Evolutionary conservation across 257 asterid genomes (phyloP), one percentile per base, ranked within the genome.

Genomic region (Salvia splendens): DNA sequence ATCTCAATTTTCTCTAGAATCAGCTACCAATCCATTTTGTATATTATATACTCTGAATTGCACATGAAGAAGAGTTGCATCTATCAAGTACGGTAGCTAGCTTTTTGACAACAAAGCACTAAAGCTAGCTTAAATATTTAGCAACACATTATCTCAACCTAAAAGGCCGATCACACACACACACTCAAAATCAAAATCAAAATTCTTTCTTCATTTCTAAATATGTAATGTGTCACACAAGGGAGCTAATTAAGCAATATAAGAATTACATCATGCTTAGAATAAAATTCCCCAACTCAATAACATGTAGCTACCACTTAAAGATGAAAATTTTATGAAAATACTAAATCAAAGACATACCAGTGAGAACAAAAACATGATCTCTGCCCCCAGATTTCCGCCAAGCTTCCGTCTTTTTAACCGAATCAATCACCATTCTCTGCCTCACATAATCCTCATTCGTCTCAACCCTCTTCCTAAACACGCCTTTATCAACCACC

Each of bases 371-470:
- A 77, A 89, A 93, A 47, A 88, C 94, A 80, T 93, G 97, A 65
- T 93, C 97, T 63, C 95, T 79, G 32, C 98, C 98, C 50, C 96
- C 98, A 65, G 97, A 93, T 56, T 70, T 86, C 50, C n/a, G 73
- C 98, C 98, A 90, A 59, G 97, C 90, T 69, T 82, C 87, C 8
- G 91, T 71, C 49, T 82, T 80, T 65, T 84, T 87, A 65, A 89
- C 91, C 57, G 51, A 74, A 71, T 87, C 97, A 77, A 93, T 73
- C 81, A 82, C 82, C 88, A 69, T 70, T 68, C 70, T 84, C 81
- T 93, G 98, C 88, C 98, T 81, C 77, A 65, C 30, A 72, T 89
- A 93, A 67, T 93, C 98, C 80, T 85, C 97, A 80, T 89, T 93
- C 70, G 83, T 94, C 63, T 47, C 83, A 48, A 78, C 86, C 87